Evolutionary conservation across 129 eudicot genomes (phyloP).

Genomic region (Erigeron canadensis): DNA sequence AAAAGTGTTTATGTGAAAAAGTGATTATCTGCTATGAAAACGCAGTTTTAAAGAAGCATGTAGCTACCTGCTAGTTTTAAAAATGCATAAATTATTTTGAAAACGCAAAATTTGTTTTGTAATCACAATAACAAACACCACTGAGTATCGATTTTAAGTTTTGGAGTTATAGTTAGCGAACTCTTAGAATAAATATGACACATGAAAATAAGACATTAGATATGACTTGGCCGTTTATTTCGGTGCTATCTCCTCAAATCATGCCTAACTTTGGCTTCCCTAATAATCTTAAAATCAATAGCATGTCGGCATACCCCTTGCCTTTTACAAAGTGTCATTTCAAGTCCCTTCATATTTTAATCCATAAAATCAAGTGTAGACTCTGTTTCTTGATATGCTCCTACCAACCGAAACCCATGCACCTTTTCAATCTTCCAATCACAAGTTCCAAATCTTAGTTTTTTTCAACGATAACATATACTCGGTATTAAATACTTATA

Average conservation of each 20-base stretch:
- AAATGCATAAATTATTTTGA: too few species aligned
- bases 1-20: too few species aligned
- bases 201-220: not conserved
- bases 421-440: conserved; percentile 20
- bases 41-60: too few species aligned
- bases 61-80: too few species aligned
- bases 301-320: conserved; percentile 22
- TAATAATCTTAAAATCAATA: not conserved
- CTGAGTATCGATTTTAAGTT: too few species aligned
- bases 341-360: not conserved
- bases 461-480: not conserved
- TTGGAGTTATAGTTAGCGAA: too few species aligned
- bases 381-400: conserved; percentile 22
- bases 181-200: too few species aligned
- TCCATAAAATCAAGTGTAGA: conserved; percentile 18
- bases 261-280: conserved; percentile 18
- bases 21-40: too few species aligned
- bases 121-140: too few species aligned
- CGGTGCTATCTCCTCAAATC: conserved; percentile 11
- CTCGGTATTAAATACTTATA: too few species aligned
- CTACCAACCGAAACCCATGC: conserved; percentile 32
- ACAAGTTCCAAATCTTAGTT: conserved; percentile 1
- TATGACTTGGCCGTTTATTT: conserved; percentile 11
- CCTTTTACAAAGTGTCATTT: not conserved
- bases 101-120: too few species aligned